These are phyloP conservation scores for Boletus smithii DNA, from an alignment of 1,284 basidiomycete genomes.

Conservation along the genomic window DNA sequence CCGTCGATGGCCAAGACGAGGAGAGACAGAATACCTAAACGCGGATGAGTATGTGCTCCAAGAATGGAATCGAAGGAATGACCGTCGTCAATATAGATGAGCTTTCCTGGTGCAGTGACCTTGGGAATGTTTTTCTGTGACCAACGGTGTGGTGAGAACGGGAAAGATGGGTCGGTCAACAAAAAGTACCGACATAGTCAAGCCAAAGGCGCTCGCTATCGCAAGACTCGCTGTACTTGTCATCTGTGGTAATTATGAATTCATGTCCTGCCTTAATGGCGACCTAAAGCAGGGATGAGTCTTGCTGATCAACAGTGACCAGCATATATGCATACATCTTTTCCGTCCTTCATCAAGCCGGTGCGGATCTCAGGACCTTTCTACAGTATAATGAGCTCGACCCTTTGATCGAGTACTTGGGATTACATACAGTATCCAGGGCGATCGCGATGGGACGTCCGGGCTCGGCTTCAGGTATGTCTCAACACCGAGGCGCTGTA, in stretches of 20 bases:
- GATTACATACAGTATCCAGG: conserved; percentile 79
- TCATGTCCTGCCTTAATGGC: conserved; percentile 91
- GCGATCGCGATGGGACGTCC: conserved; percentile 97
- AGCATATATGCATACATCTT: conserved; percentile 53
- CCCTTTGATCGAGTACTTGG: conserved; percentile 7
- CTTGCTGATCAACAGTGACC: conserved; percentile 3
- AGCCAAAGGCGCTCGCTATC: conserved; percentile 84
- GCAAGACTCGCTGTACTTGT: conserved; percentile 75
- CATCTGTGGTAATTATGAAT: conserved; percentile 88
- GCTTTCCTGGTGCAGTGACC: conserved; percentile 93
- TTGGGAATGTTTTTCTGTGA: conserved; percentile 84
- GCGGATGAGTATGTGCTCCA: conserved; percentile 5
- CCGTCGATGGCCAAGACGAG: conserved; percentile 88
- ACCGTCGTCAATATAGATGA: conserved; percentile 98
- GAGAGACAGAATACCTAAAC: conserved; percentile 83
- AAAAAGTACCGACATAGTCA: conserved; percentile 72
- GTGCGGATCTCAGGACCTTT: conserved; percentile 99
- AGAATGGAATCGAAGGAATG: conserved; percentile 15
- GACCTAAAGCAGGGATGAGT: conserved; percentile 46
- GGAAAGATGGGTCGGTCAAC: conserved; percentile 10
- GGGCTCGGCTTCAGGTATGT: conserved; percentile 39
- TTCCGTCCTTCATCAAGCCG: conserved; percentile 84
- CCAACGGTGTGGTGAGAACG: conserved; percentile 8
- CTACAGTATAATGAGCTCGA: conserved; percentile 38
- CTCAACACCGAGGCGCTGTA: conserved; percentile 11